Evolutionary conservation across 2,329 filamentous ascomycete species (phyloP), one percentile per base, ranked within the genome.

Genomic region (Celoporthe dispersa): DNA sequence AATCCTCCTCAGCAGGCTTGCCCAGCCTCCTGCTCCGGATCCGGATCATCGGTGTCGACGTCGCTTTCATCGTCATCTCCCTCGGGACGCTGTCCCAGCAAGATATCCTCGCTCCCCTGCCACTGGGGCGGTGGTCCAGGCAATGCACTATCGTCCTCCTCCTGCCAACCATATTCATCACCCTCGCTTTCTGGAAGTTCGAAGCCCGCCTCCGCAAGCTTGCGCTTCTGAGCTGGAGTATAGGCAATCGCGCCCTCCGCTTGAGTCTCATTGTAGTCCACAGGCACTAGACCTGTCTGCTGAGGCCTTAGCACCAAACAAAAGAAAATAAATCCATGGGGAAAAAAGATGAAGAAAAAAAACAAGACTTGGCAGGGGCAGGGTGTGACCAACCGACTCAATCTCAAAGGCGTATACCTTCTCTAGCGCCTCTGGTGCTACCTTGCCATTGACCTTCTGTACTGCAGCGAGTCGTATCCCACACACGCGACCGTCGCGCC

Each of bases 141-240:
- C 74, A 90, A 81, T 65, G 86, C 84, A 68, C 87, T 85, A 69
- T 91, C 90, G 74, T 91, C 89, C 60, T 88, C 87, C 66, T 91
- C 87, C 53, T 86, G 86, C 91, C 91, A 94, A 19, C 90, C 91
- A 75, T 92, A 93, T 75, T 92, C 88, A 73, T 93, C 91, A 70
- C 91, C 89, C 22, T 84, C 84, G 39, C 87, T 91, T 72, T 90
- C 88, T 2, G 87, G 84, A 61, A 90, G 83, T 74, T 90, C 88
- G 64, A 88, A 81, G 66, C 85, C 86, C 5, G 89, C 86, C 60
- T 91, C 86, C 44, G 82, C 83, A 67, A 91, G 83, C 77, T 93
- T 88, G 74, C 91, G 85, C 80, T 94, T 94, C 41, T 80, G 83
- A 37, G 81, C 81, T 71, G 84, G 72, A 70, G 77, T 77, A 69